Evolutionary conservation across 192 early-diverging fungal genomes (phyloP), one percentile per base, ranked within the genome.

Genomic region (Paraglomus occultum): DNA sequence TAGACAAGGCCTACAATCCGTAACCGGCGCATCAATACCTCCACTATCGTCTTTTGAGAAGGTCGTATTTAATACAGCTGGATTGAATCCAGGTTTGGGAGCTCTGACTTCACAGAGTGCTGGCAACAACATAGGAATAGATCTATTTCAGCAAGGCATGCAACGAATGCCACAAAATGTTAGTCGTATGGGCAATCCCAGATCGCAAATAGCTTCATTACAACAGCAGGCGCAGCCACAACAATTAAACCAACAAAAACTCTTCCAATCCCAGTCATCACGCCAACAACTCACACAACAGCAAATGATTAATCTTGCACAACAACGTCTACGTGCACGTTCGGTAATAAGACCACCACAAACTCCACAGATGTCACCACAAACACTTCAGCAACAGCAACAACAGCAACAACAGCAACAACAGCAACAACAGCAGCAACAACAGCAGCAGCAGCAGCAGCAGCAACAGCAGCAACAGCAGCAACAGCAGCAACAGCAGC

Each of bases 111-210:
- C 62, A 23, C 64, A 67, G 31, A 46, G 40, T 67, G 52, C 43
- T 67, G 46, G 50, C 14, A 67, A 67, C 52, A 51, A 51, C 18
- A 44, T 64, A n/a, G 64, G 64, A 38, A 18, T 67, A n/a, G 64
- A 67, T 51, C 6, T 67, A 15, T 52, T 43, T 61, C 59, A 61
- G 5, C 51, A 51, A 43, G 31, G 31, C 31, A 31, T 31, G 31
- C 64, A 9, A n/a, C 8, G 12, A 10, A 6, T 67, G 12, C 50
- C 42, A 52, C 64, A 53, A 42, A 15, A 17, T 7, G 11, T 67
- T 45, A 43, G 51, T 9, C 66, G 55, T 43, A 55, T 52, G 43
- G 8, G 14, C 51, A 45, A 8, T n/a, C 14, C 38, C 23, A 5
- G 50, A 45, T 44, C 14, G 38, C 18, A 17, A 18, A 17, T 43